Evolutionary conservation across 768 basidiomycete genomes (phyloP).

Genomic region (Tubosaeta sp.): DNA sequence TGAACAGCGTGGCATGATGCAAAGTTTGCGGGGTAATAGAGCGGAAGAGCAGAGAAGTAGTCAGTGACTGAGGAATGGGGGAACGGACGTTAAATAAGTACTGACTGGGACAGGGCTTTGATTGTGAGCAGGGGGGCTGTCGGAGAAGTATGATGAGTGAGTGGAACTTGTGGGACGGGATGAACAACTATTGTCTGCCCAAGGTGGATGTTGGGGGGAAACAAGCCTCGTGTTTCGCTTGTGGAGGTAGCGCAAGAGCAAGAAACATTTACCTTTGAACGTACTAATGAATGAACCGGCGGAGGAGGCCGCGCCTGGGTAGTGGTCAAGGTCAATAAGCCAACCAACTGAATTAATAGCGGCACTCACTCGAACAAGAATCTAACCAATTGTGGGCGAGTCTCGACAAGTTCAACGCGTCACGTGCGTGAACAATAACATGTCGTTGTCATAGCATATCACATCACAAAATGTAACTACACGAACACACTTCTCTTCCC

Average conservation of each 20-base stretch:
- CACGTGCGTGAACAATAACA: conserved; percentile 27
- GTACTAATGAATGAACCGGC: conserved; percentile 54
- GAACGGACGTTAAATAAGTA: conserved; percentile 24
- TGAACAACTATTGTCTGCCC: conserved; percentile 25
- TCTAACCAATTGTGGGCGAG: conserved; percentile 25
- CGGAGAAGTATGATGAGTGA: conserved; percentile 15
- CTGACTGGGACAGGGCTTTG: conserved; percentile 22
- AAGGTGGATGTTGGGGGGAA: conserved; percentile 15
- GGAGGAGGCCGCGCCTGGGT: conserved; percentile 70
- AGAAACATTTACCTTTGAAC: conserved; percentile 39
- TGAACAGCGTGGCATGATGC: conserved; percentile 39
- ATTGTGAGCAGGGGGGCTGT: conserved; percentile 25
- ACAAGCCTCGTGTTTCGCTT: conserved; percentile 25
- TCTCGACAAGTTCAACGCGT: conserved; percentile 44
- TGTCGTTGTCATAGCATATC: conserved; percentile 9
- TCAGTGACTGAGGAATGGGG: conserved; percentile 11
- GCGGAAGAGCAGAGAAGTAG: conserved; percentile 5
- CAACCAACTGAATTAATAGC: not conserved
- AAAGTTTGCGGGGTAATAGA: conserved; percentile 14
- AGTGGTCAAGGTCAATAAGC: conserved; percentile 7
- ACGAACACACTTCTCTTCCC: conserved; percentile 15
- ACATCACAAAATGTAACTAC: not conserved
- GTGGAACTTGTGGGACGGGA: conserved; percentile 21
- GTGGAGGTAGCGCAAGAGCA: conserved; percentile 1
- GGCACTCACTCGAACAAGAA: conserved; percentile 30